Evolutionary conservation across 805 yeast species (phyloP).

Genomic region (Suhomyces emberorum): DNA sequence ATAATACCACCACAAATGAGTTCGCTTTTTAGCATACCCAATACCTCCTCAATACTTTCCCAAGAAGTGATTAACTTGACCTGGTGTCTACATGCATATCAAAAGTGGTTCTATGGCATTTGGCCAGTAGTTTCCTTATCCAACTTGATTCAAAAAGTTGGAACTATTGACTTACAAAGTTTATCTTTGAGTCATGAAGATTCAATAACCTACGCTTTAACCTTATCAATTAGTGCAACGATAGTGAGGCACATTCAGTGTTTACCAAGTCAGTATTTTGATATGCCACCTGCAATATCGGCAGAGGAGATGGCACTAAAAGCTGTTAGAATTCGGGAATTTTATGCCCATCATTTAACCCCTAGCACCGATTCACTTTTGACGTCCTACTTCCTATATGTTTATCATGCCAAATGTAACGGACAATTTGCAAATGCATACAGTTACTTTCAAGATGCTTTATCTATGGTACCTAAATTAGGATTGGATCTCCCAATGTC

Average conservation of each 20-base stretch:
- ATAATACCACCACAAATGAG: too few relatives aligned
- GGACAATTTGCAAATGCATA: constrained; percentile 24
- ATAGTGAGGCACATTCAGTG: constrained; percentile 21
- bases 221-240: constrained; percentile 34
- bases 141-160: constrained; percentile 21
- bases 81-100: constrained; percentile 29
- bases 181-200: constrained; percentile 9
- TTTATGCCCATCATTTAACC: constrained; percentile 22
- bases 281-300: constrained; percentile 5
- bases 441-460: constrained; percentile 32
- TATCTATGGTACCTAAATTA: constrained; percentile 29
- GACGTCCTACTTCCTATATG: constrained; percentile 32
- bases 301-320: constrained; percentile 13
- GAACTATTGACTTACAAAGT: not conserved
- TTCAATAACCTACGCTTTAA: constrained; percentile 22
- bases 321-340: constrained; percentile 22
- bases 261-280: constrained; percentile 3
- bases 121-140: constrained; percentile 39
- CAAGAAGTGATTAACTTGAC: not conserved
- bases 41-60: not conserved
- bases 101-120: constrained; percentile 38
- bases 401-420: constrained; percentile 27
- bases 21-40: too few relatives aligned
- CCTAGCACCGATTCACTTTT: constrained; percentile 25
- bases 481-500: constrained; percentile 27